Evolutionary conservation across 345 rosid genomes (phyloP).

Genomic region (Nephelium lappaceum): DNA sequence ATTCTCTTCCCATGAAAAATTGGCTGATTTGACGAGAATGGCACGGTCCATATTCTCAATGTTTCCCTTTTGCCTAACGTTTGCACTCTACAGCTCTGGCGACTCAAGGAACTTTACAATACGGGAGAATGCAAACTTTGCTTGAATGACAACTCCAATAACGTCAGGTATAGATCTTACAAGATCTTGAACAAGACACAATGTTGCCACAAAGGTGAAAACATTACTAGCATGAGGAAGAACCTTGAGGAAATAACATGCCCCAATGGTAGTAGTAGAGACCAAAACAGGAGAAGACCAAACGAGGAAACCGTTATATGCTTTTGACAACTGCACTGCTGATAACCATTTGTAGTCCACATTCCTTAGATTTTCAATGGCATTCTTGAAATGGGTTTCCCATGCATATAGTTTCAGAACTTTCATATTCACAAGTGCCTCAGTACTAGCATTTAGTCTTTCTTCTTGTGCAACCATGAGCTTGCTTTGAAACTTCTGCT

Average conservation of each 20-base stretch:
- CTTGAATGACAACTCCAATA: constrained; percentile 83
- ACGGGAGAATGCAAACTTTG: constrained; percentile 85
- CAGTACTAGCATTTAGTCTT: constrained; percentile 74
- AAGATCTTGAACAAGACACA: constrained; percentile 90
- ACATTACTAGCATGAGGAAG: constrained; percentile 85
- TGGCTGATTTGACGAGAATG: constrained; percentile 55
- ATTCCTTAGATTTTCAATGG: constrained; percentile 67
- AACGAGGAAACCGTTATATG: constrained; percentile 70
- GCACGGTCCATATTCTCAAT: constrained; percentile 40
- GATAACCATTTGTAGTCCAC: constrained; percentile 67
- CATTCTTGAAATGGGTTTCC: constrained; percentile 87
- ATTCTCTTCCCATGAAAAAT: constrained; percentile 83
- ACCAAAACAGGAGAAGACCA: constrained; percentile 95
- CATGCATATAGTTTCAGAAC: constrained; percentile 93
- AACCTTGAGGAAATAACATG: constrained; percentile 74
- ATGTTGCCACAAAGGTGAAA: constrained; percentile 90
- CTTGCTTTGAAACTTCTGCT: constrained; percentile 73
- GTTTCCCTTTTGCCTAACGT: constrained; percentile 38
- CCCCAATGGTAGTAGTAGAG: constrained; percentile 82
- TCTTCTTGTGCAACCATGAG: constrained; percentile 87
- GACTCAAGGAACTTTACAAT: constrained; percentile 82
- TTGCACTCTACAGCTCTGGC: constrained; percentile 71
- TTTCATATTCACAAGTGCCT: constrained; percentile 85
- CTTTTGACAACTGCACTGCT: constrained; percentile 75
- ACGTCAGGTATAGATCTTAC: constrained; percentile 82